Base-by-base conservation (phyloP, 148 eudicot genomes). In the Rhododendron henanense region DNA sequence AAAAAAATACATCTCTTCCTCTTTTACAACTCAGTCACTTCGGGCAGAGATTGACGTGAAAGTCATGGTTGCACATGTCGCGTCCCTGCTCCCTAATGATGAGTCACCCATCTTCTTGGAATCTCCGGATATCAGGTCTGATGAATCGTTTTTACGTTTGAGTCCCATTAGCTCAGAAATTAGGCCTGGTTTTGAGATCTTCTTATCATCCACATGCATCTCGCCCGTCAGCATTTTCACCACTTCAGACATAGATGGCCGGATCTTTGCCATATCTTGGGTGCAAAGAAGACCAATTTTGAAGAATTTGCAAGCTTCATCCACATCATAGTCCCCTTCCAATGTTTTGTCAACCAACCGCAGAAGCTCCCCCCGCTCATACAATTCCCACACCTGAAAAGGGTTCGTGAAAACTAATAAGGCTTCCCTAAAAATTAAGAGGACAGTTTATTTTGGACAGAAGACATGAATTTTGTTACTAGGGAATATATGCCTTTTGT, bases 251-350 rank as follows among this genome's bases (percentile, higher is more conserved):
- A 92, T 92, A 28, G 89, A 23, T 84, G 98, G 98, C 73, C 98
- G 89, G 31, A 74, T 88, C 85, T 90, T 94, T 25, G 95, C 92
- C 65, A 51, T 47, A 51, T 88, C 92, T 91, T 95, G 97, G 79
- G 94, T 91, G 92, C 98, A 95, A 74, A 95, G 91, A 75, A 95
- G 92, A 59, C 90, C 93, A 44, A 95, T 87, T 87, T 90, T 94
- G 41, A 93, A 73, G 82, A 85, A 93, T 63, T 78, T 89, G 83
- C 81, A 90, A 82, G 94, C 95, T 88, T 95, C 97, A 6, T 92
- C 89, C 3, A 45, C 55, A 81, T 90, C 69, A 35, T 87, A 86
- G 81, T 94, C 94, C 67, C 82, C 89, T 78, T 91, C 94, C 48
- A 92, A 85, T 14, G 89, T 88, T 67, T 86, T 78, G 35, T 92